A percentile compares a stretch with the other conserved stretches of the same genome.
Evolutionary conservation across 331 rosid genomes (phyloP).

Genomic region (Rhamnella rubrinervis): DNA sequence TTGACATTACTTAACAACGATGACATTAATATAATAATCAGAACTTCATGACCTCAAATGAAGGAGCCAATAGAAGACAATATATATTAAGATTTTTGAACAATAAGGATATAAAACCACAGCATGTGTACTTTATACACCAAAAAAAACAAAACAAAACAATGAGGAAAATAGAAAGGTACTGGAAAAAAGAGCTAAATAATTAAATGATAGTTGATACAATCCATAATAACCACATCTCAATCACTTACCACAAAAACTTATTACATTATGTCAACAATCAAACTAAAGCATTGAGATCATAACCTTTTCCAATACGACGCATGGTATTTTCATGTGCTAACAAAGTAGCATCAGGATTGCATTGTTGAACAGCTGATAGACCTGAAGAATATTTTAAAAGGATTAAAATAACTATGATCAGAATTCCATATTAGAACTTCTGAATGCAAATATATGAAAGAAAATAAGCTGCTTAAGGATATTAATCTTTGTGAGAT

Average conservation of each 20-base stretch:
- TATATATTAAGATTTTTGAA: no score
- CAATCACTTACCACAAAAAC: not conserved
- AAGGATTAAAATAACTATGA: not conserved
- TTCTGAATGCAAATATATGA: not conserved
- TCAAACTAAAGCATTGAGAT: conserved; percentile 1
- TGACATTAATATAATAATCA: no score
- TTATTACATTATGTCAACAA: not conserved
- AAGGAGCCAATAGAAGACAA: no score
- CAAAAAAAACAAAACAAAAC: not conserved
- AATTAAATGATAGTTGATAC: not conserved
- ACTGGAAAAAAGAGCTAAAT: not conserved
- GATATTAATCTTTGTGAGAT: no score
- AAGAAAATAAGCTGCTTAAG: no score
- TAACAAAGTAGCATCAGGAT: conserved; percentile 70
- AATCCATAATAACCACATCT: not conserved
- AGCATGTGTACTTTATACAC: not conserved
- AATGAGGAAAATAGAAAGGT: no score
- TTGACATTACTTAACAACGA: no score
- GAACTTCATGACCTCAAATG: no score
- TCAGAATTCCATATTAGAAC: not conserved
- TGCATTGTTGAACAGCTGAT: conserved; percentile 70
- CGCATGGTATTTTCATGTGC: conserved; percentile 82
- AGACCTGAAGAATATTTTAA: conserved; percentile 52
- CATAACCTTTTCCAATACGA: conserved; percentile 67
- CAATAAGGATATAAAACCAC: no score